These are phyloP conservation scores for Starmerella vaccinii DNA, from an alignment of 805 yeast species.

Conservation along the genomic window DNA sequence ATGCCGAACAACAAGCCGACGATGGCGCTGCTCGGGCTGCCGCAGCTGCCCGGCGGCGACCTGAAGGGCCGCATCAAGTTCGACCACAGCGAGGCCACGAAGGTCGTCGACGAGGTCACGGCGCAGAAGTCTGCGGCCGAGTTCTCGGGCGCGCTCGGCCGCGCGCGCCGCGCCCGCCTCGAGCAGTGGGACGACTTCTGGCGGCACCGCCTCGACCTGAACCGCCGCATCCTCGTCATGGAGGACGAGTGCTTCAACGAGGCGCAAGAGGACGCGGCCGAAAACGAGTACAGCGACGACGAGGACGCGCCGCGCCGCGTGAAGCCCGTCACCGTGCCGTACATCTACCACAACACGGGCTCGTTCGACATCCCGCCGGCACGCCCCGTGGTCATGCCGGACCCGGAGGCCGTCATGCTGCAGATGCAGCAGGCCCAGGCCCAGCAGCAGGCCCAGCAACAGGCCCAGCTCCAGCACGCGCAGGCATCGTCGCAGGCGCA, in stretches of 20 bases:
- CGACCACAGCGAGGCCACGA: slow-evolving; percentile 5
- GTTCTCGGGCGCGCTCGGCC: slow-evolving; percentile 24
- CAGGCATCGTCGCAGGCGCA: neutral
- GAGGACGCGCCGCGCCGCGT: slow-evolving; percentile 16
- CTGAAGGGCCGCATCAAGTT: slow-evolving; percentile 21
- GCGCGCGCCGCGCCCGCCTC: slow-evolving; percentile 27
- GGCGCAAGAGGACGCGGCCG: slow-evolving; percentile 22
- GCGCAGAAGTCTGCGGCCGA: slow-evolving; percentile 25
- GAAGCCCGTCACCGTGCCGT: slow-evolving; percentile 20
- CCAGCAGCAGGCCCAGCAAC: slow-evolving; percentile 13
- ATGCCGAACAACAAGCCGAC: slow-evolving; percentile 19
- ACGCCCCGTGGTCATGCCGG: slow-evolving; percentile 24
- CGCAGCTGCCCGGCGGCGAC: slow-evolving; percentile 25
- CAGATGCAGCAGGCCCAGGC: slow-evolving; percentile 8
- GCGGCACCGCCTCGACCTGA: slow-evolving; percentile 23
- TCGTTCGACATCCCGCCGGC: slow-evolving; percentile 24
- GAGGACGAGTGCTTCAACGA: slow-evolving; percentile 24
- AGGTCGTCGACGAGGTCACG: slow-evolving; percentile 24
- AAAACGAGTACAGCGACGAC: slow-evolving; percentile 22
- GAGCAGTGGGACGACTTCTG: slow-evolving; percentile 31
- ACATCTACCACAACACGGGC: slow-evolving; percentile 21
- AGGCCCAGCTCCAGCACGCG: too few relatives aligned
- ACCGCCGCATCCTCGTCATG: slow-evolving; percentile 17
- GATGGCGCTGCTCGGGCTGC: slow-evolving; percentile 19
- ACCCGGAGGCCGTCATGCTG: slow-evolving; percentile 22